Base-by-base conservation (phyloP, 495 filamentous ascomycete species). In the Annulohypoxylon maeteangense region DNA sequence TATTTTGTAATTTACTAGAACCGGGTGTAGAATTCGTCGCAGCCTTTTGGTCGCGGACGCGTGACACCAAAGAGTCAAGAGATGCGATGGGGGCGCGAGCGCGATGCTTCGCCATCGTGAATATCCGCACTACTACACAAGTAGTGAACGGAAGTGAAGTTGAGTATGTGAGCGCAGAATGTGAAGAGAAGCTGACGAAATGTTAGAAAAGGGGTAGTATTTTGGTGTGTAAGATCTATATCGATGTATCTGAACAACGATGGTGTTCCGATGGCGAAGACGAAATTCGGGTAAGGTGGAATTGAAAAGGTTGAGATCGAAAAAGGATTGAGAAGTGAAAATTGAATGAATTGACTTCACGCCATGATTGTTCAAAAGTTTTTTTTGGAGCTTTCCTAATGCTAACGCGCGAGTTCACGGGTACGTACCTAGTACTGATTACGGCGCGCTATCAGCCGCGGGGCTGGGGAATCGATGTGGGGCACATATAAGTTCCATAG, bases 361-460 rank as follows among this genome's bases (percentile, higher is more conserved):
- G 61, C 22, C 25, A 6, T 40, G 5, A 57, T 12, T 42, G 0
- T 65, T 69, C 25, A 67, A 74, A 60, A 51, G 22, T 25, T 51
- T 75, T 71, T 71, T 69, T 67, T 67, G 64, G 61, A 63, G 64
- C 60, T 56, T 62, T 65, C 45, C 27, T 10, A 16, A 51, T 40
- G 36, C 23, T 57, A 57, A 62, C 48, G 65, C 57, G 57, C 12
- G 20, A n/a, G 16, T 31, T 42, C 0, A 36, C 11, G 32, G 45
- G 45, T 53, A 64, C 32, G 34, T 53, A 54, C 50, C 27, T 7
- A 50, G 34, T 53, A 54, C 50, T 50, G 20, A 50, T 29, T 54
- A 18, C 25, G 14, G 14, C 54, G 18, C 32, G 4, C 18, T 36
- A 18, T 11, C 53, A 45, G 34, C 58, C 32, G 64, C 56, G 56